Percentiles rank a stretch among this genome's conserved stretches.
phyloP scores from a whole-genome alignment of 2,329 filamentous ascomycete species.

The Fusarium duplospermum region DNA sequence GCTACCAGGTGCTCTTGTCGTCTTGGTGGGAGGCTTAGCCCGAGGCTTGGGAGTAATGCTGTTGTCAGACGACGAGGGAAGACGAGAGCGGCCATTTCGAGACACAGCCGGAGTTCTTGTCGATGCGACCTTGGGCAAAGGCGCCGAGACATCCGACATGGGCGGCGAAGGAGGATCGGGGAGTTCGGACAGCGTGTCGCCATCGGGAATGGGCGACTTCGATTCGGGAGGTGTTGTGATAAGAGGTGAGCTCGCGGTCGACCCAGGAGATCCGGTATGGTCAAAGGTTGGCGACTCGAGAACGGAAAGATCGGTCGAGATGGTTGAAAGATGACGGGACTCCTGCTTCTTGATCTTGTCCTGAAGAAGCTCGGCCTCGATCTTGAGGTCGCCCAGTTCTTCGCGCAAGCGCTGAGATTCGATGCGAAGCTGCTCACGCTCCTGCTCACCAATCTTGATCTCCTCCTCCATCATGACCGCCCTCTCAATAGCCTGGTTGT shows the following conservation, averaged over 20 bases:
- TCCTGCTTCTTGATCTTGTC: constrained; percentile 88
- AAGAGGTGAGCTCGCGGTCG: constrained; percentile 91
- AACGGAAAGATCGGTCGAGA: constrained; percentile 72
- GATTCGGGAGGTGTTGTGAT: constrained; percentile 84
- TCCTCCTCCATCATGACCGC: constrained; percentile 95
- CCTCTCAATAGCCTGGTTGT: constrained; percentile 92
- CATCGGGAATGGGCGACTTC: constrained; percentile 71
- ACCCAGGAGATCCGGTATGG: constrained; percentile 77
- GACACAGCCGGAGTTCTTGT: constrained; percentile 45
- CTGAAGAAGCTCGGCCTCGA: constrained; percentile 93
- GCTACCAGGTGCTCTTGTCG: constrained; percentile 50
- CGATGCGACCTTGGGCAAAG: constrained; percentile 62
- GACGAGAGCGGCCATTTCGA: constrained; percentile 52
- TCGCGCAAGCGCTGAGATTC: constrained; percentile 90
- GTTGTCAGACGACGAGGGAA: constrained; percentile 65
- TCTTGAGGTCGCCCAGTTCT: constrained; percentile 91
- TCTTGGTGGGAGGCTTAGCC: constrained; percentile 55
- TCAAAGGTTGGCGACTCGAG: constrained; percentile 80
- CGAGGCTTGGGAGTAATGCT: constrained; percentile 69
- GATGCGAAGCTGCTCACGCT: constrained; percentile 88
- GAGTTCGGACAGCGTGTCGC: constrained; percentile 70
- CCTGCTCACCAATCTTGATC: constrained; percentile 89
- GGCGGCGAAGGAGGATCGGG: constrained; percentile 93
- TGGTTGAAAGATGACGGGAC: constrained; percentile 66
- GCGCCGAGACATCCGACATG: constrained; percentile 84